Conservation (phyloP, 176 grass and related monocot species). For the Carex kokanica region DNA sequence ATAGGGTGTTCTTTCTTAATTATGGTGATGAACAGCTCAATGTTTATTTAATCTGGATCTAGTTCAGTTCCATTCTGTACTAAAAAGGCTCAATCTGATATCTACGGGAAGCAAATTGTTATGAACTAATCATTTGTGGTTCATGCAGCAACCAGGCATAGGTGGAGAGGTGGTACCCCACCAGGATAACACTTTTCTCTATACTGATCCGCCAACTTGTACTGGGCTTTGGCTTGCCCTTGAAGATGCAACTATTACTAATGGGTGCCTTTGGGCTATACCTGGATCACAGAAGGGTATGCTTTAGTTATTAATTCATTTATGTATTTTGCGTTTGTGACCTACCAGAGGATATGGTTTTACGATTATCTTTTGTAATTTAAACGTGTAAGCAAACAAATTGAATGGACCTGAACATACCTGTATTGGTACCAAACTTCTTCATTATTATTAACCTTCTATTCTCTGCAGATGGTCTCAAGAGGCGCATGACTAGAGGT, state of each 20-base stretch:
- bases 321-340: not conserved
- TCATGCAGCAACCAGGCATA: constrained; percentile 88
- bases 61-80: not conserved
- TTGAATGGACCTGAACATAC: not conserved
- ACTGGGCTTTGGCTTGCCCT: constrained; percentile 96
- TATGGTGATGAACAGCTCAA: not conserved
- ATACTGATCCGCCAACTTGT: constrained; percentile 71
- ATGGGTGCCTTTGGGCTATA: constrained; percentile 89
- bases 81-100: not conserved
- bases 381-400: constrained; percentile 6
- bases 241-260: constrained; percentile 68
- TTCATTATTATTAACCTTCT: not conserved
- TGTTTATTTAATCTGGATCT: not conserved
- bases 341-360: not conserved
- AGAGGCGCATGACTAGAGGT: constrained; percentile 77
- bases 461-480: constrained; percentile 52
- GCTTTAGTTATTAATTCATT: not conserved
- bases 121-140: constrained; percentile 9
- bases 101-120: constrained; percentile 8
- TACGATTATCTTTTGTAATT: not conserved
- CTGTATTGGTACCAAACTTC: not conserved
- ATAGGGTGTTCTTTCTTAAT: not conserved
- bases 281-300: constrained; percentile 82
- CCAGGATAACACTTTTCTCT: constrained; percentile 91
- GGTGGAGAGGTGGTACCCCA: constrained; percentile 94